Base-by-base conservation (phyloP, 2,329 filamentous ascomycete species). In the Epichloe sp. region DNA sequence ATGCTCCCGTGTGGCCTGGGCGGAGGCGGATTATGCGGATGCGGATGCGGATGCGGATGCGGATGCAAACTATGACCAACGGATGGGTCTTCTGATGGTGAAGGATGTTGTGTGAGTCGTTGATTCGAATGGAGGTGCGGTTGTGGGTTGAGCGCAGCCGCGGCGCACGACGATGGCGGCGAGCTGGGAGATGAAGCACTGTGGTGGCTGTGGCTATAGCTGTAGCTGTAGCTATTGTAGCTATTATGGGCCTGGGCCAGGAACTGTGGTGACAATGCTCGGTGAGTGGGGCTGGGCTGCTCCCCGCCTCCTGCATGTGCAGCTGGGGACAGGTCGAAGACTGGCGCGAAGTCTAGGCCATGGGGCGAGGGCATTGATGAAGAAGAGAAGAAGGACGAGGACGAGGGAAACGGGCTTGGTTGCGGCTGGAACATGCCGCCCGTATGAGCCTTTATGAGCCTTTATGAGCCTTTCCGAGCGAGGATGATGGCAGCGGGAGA, bases 371-470 rank as follows among this genome's bases (percentile, higher is more conserved):
- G 45, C 45, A 55, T 50, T 14, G 58, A 44, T 15, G 58, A 43
- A 17, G 56, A 56, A 26, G 56, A 55, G 57, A 67, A 68, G 58
- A 64, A 68, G 59, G 70, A 44, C 31, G 48, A 71, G 59, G 68
- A 63, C 26, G 26, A 26, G 26, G 26, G 26, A 56, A 71, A 76
- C 51, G 75, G 70, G 50, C 72, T 73, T 50, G 73, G 68, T 58
- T 77, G 72, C 60, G 76, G 71, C 64, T 77, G 72, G 67, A 76
- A 79, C 76, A 79, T 79, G 64, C 67, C 71, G 55, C 53, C 47
- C 40, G 31, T 36, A 2, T 26, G 23, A 26, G 23, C 23, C 23
- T 26, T 26, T 26, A 26, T 26, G 1, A 26, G 55, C 53, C 47
- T 44, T 37, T 31, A 17, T 10, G 8, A 14, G 15, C 14, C 19